Evolutionary conservation across 1,139 yeast species (phyloP).

Genomic region (Diutina siamensis): DNA sequence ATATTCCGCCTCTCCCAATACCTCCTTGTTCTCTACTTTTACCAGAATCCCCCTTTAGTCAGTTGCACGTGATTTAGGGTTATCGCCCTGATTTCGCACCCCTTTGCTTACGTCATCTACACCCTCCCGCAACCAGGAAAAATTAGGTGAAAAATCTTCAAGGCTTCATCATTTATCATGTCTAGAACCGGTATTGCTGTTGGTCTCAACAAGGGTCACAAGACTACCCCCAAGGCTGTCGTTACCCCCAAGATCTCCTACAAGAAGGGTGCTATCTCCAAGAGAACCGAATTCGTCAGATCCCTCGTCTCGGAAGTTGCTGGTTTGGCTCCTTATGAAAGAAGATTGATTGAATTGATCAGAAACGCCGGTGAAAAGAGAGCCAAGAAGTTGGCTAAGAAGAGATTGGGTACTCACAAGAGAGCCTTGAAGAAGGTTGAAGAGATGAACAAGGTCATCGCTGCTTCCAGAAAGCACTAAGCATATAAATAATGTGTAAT

Average conservation of each 20-base stretch:
- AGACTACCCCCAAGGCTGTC: slow-evolving; percentile 86
- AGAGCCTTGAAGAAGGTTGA: slow-evolving; percentile 99
- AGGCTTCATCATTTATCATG: slow-evolving; percentile 24
- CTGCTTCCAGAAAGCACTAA: slow-evolving; percentile 88
- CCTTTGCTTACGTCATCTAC: neutral
- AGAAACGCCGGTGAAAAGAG: slow-evolving; percentile 99
- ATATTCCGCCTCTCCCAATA: too few relatives aligned
- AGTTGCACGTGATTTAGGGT: slow-evolving; percentile 5
- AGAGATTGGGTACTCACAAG: slow-evolving; percentile 99
- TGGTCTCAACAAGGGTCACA: slow-evolving; percentile 99
- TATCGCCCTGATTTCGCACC: neutral
- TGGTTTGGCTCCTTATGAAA: slow-evolving; percentile 99
- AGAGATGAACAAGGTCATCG: slow-evolving; percentile 93
- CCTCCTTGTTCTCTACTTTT: too few relatives aligned
- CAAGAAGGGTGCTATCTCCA: slow-evolving; percentile 95
- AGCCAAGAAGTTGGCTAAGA: slow-evolving; percentile 99
- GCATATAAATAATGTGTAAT: slow-evolving; percentile 8
- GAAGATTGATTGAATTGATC: slow-evolving; percentile 98
- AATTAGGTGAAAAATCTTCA: slow-evolving; percentile 8
- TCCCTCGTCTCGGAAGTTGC: slow-evolving; percentile 93
- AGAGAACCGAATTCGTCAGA: slow-evolving; percentile 95
- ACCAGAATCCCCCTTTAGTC: too few relatives aligned
- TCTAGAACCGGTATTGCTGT: slow-evolving; percentile 86
- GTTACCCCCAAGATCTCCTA: slow-evolving; percentile 79
- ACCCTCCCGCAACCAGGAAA: slow-evolving; percentile 10